Base-by-base conservation (phyloP, 2,329 filamentous ascomycete genomes). In the Scytalidium sp. region DNA sequence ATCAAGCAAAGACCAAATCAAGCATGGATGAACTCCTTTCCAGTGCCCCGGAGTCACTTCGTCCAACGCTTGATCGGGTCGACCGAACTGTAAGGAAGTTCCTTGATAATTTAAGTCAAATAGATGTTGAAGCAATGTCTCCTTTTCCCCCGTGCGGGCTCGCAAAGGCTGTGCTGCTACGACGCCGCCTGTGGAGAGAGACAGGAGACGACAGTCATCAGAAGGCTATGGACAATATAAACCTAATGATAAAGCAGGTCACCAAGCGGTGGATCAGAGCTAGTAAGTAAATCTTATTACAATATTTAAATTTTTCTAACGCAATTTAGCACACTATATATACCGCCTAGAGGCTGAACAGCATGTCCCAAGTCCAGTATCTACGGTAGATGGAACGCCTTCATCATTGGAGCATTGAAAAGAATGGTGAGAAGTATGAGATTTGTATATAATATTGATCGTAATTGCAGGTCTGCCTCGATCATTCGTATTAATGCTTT, bases 81-180 rank as follows among this genome's bases (percentile, higher is more conserved):
- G 41, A 42, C 3, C 27, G 22, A 3, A 44, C 55, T 20, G 22
- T 47, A 6, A 43, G n/a, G 9, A 39, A 23, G 27, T 57, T 55
- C 23, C 55, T 55, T 39, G 11, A 15, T 2, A 43, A 41, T 15
- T 49, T 53, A 11, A 25, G 49, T 5, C 43, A 54, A 46, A 50
- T 49, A 3, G 45, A 52, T n/a, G 7, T 51, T 15, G 50, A 54
- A 41, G 49, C 49, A 3, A 51, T 55, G 17, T 55, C 53, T 8
- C 53, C 51, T 13, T 56, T 55, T 42, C 53, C 55, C 3, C 49
- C 53, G 7, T 43, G 44, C 45, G 41, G 50, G 3, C 23, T 57
- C 1, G n/a, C 46, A 3, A 46, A 47, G 22, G 53, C 49, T 10
- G 49, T 47, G 2, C 25, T 20, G 3, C 27, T 47, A 17, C 41